phyloP scores from a whole-genome alignment of 805 yeast genomes.

The Kazachstania taianensis region DNA sequence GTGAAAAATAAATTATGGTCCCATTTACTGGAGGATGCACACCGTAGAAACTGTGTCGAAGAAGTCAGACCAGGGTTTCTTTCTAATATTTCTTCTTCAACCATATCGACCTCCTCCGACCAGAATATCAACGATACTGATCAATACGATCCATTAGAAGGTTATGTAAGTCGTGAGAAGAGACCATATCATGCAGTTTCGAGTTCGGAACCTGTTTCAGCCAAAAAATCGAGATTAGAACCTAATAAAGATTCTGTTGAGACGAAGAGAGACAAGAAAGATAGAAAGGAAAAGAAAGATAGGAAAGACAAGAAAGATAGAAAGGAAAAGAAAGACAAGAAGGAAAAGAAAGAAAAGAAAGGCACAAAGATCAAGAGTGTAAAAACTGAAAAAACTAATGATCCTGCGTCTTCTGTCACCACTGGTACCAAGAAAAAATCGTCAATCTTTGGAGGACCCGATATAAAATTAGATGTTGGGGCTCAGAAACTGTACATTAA shows the following conservation, averaged over 20 bases:
- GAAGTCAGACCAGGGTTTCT: slow-evolving; percentile 25
- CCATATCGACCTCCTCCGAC: not conserved
- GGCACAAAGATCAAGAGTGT: too few species aligned
- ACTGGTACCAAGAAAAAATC: slow-evolving; percentile 25
- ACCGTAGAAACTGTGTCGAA: slow-evolving; percentile 31
- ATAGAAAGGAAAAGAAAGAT: slow-evolving; percentile 2
- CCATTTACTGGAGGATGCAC: slow-evolving; percentile 57
- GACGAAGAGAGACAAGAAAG: slow-evolving; percentile 3
- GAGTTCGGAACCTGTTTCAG: too few species aligned
- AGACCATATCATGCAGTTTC: not conserved
- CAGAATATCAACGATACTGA: slow-evolving; percentile 3
- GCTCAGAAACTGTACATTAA: slow-evolving; percentile 10
- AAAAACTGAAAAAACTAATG: slow-evolving; percentile 1
- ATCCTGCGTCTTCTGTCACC: too few species aligned
- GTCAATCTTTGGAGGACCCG: slow-evolving; percentile 23
- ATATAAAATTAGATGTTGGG: slow-evolving; percentile 6
- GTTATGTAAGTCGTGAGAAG: not conserved
- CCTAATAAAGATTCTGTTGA: not conserved
- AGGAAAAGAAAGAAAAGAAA: slow-evolving; percentile 4
- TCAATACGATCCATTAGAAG: slow-evolving; percentile 3
- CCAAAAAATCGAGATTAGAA: not conserved
- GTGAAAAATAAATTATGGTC: slow-evolving; percentile 62
- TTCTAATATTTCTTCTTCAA: not conserved
- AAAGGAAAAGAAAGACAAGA: slow-evolving; percentile 4
- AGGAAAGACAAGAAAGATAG: slow-evolving; percentile 2